Evolutionary conservation across 495 filamentous ascomycete species (phyloP), one percentile per base, ranked within the genome.

Genomic region (Aspergillus ellipticus): DNA sequence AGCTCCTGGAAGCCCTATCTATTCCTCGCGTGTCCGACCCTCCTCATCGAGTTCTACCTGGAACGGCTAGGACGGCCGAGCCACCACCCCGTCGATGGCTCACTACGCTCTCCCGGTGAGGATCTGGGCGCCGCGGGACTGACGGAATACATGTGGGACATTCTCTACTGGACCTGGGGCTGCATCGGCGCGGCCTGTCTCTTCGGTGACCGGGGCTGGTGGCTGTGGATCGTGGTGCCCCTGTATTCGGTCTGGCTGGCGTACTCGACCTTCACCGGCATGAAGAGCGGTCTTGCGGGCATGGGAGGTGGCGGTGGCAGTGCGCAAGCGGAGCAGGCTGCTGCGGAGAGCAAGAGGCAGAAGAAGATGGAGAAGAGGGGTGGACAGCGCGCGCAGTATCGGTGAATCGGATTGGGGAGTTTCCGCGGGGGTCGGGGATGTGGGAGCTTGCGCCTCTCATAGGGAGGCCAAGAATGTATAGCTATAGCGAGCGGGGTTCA

Each of bases 71-170:
- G 89, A 0, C 88, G 94, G 6, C 94, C 94, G 8, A 82, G 71
- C 49, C 90, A 85, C 69, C 80, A 80, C 49, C 49, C 80, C 4
- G 66, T 66, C 11, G 86, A 84, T 63, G 84, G 83, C n/a, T 82
- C 84, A 3, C 74, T 97, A 41, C 83, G 83, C 58, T 82, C 78
- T 13, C 77, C 87, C 0, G 94, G 94, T 16, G 93, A 97, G 68
- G 94, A 97, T 68, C 80, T 98, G 21, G 86, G 89, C 24, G 90
- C 90, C 0, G 82, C 87, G 22, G 94, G 94, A 0, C 74, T 98
- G 70, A 97, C 92, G 7, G 94, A 98, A 72, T 98, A 92, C 73
- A 89, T 97, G 87, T 97, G 93, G 81, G 94, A 98, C 75, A 80
- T 96, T 22, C 76, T 97, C 31, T 97, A 96, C 79, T 92, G 94